A percentile compares a stretch with the other conserved stretches of the same genome.
These are phyloP conservation scores for Podaxis rugospora DNA, from an alignment of 768 basidiomycete species.

Conservation along the genomic window DNA sequence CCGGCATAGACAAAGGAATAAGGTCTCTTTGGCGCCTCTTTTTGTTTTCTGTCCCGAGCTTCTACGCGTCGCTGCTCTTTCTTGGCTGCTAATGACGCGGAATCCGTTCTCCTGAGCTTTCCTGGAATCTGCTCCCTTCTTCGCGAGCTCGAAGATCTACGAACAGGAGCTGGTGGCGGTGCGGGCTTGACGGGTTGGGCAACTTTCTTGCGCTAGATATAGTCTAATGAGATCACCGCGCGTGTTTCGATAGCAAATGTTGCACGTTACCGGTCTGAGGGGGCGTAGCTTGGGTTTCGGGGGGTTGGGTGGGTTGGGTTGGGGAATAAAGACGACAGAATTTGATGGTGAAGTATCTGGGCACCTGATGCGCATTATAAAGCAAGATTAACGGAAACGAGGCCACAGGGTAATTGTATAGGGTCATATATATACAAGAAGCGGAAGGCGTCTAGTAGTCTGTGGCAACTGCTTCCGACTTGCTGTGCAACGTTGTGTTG, in stretches of 20 bases:
- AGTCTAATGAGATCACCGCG: not conserved
- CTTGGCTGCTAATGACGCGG: conserved; percentile 1
- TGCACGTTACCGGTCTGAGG: not conserved
- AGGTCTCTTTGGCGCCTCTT: conserved; percentile 13
- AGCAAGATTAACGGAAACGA: not conserved
- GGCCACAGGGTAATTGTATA: not conserved
- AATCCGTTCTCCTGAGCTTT: conserved; percentile 7
- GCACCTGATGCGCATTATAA: conserved; percentile 5
- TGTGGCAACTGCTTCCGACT: not conserved
- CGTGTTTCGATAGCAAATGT: not conserved
- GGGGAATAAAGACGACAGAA: not conserved
- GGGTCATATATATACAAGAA: conserved; percentile 6
- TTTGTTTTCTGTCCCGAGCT: conserved; percentile 20
- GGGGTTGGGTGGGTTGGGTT: not conserved
- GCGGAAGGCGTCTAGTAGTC: not conserved
- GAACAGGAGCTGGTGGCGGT: not conserved
- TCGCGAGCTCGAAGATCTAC: conserved; percentile 5
- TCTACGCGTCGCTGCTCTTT: conserved; percentile 1
- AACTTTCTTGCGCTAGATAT: not conserved
- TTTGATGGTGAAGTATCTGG: conserved; percentile 7
- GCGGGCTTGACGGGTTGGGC: not conserved
- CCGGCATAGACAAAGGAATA: conserved; percentile 48
- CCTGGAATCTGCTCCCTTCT: conserved; percentile 11
- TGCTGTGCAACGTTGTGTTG: not conserved
- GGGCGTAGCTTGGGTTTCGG: not conserved